Conservation (phyloP, 2,329 filamentous ascomycete genomes). For the Pyrenophora tritici-repentis region DNA sequence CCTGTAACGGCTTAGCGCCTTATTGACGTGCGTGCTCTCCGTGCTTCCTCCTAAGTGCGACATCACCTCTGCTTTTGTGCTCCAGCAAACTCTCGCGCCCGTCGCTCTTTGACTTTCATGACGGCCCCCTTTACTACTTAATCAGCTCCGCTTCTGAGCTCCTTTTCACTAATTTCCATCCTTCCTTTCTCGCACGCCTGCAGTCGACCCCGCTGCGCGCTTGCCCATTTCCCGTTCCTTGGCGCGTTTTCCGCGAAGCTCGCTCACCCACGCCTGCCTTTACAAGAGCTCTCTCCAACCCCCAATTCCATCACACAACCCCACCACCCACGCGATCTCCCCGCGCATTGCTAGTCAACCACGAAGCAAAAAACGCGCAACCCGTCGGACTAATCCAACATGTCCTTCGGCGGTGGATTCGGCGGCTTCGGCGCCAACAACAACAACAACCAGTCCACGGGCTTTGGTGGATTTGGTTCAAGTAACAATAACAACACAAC, state of each 20-base stretch:
- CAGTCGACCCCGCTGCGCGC: conserved; percentile 27
- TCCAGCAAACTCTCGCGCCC: conserved; percentile 22
- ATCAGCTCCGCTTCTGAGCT: conserved; percentile 33
- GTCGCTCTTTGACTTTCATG: conserved; percentile 35
- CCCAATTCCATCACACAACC: conserved; percentile 21
- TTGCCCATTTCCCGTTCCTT: conserved; percentile 28
- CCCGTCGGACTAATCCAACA: conserved; percentile 31
- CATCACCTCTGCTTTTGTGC: conserved; percentile 19
- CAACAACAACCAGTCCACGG: conserved; percentile 33
- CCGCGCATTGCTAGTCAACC: conserved; percentile 27
- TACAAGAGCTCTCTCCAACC: conserved; percentile 23
- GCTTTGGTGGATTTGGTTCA: conserved; percentile 52
- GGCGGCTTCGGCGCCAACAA: conserved; percentile 53
- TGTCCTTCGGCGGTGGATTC: conserved; percentile 58
- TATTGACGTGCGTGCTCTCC: conserved; percentile 5
- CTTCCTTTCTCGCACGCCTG: conserved; percentile 16
- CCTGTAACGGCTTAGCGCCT: conserved; percentile 17
- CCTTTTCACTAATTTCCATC: conserved; percentile 24
- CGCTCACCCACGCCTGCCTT: conserved; percentile 23
- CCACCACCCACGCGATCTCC: conserved; percentile 22
- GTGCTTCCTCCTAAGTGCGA: conserved; percentile 18
- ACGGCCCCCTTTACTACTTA: conserved; percentile 39
- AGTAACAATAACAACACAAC: conserved; percentile 41
- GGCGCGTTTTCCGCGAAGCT: conserved; percentile 43
- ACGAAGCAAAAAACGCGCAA: conserved; percentile 27